Base-by-base conservation (phyloP, 179 eudicot species). In the Beta lomatogona region DNA sequence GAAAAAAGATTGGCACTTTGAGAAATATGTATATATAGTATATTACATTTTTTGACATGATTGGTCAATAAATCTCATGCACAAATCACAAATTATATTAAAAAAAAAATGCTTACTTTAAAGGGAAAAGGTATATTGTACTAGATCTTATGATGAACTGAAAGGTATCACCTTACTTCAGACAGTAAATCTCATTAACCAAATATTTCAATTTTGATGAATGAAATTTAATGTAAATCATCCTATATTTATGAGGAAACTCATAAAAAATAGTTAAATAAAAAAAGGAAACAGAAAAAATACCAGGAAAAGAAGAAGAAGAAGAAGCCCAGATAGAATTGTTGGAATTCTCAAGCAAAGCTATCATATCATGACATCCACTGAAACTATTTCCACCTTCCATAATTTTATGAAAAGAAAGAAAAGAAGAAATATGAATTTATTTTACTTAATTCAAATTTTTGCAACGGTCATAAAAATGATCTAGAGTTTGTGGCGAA, bases 401-500 rank as follows among this genome's bases (percentile, higher is more conserved):
- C 93, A 90, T 90, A 46, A 53, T 12, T 45, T 41, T 25, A 45
- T 65, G 21, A 19, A 54, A 55, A 36, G 14, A 25, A 11, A 63
- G 69, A 54, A 14, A 25, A 52, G 8, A 46, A 69, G 66, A 69
- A n/a, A 15, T 59, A 48, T 12, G 9, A 60, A 45, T 21, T 76
- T 28, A 75, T 25, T 68, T 10, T 14, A 25, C 18, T 65, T 19
- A 31, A 44, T 44, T 8, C 31, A 31, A 61, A 77, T 48, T 10
- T 63, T 21, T 31, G 15, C 28, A 71, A 77, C 72, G 55, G 65
- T 77, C 64, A 69, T 13, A 77, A 61, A 69, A 77, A 48, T 73
- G 59, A 63, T 22, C 82, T 75, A 84, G 0, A 77, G 79, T 79
- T 84, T 86, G 82, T 85, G 88, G 16, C 86, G 86, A 64, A 88